Conservation (phyloP, 2,329 filamentous ascomycete species). For the Thermomyces lanuginosus region DNA sequence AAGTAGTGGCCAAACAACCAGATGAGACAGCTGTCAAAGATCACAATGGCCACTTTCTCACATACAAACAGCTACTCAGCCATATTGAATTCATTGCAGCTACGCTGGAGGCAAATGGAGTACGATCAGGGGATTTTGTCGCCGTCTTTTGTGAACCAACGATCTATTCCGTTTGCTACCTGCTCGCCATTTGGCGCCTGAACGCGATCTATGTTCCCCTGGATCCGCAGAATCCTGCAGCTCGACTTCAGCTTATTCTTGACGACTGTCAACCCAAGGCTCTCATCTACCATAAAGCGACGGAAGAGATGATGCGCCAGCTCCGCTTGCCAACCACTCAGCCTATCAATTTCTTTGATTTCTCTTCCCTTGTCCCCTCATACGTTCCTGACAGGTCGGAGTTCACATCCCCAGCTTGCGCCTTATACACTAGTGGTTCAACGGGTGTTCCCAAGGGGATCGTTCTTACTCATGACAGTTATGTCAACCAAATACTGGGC, state of each 20-base stretch:
- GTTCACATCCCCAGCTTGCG: background rate
- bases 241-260: conserved; percentile 18
- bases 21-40: conserved; percentile 15
- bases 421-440: conserved; percentile 15
- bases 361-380: background rate
- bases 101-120: conserved; percentile 10
- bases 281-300: conserved; percentile 15
- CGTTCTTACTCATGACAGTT: conserved; percentile 11
- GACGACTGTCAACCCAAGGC: conserved; percentile 13
- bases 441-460: conserved; percentile 22
- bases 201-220: conserved; percentile 24
- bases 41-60: conserved; percentile 12
- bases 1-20: conserved; percentile 13
- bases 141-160: conserved; percentile 24
- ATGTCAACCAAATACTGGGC: conserved; percentile 11
- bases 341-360: conserved; percentile 1
- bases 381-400: background rate
- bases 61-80: conserved; percentile 21
- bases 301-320: too few species aligned
- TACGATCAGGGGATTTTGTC: conserved; percentile 14
- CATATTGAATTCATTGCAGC: conserved; percentile 21
- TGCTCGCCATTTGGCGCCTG: conserved; percentile 22
- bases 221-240: conserved; percentile 17
- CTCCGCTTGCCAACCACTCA: too few species aligned
- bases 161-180: conserved; percentile 1